Percentiles rank a stretch among this genome's conserved stretches.
These are phyloP conservation scores for Acanthochlamys bracteata DNA, from an alignment of 106 monocot genomes.

Conservation along the genomic window DNA sequence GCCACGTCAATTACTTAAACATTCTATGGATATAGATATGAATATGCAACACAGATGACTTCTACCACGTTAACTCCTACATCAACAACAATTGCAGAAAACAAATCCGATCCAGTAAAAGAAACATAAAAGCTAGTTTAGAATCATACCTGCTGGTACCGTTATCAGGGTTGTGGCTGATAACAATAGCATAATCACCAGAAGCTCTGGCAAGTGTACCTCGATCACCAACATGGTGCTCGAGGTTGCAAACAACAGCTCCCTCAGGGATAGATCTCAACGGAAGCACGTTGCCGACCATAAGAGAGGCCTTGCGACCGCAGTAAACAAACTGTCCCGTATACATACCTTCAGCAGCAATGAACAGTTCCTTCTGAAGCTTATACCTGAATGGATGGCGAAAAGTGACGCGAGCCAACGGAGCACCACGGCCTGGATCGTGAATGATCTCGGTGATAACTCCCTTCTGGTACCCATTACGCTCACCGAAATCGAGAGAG, in stretches of 20 bases:
- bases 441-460: slow-evolving; percentile 20
- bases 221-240: slow-evolving; percentile 19
- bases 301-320: slow-evolving; percentile 9
- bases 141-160: slow-evolving; percentile 14
- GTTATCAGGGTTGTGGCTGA: slow-evolving; percentile 20
- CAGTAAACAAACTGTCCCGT: slow-evolving; percentile 20
- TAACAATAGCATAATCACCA: slow-evolving; percentile 25
- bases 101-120: not conserved
- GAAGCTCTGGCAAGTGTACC: slow-evolving; percentile 16
- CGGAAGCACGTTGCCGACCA: slow-evolving; percentile 31
- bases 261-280: slow-evolving; percentile 24
- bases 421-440: slow-evolving; percentile 16
- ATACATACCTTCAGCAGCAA: slow-evolving; percentile 18
- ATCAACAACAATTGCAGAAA: not conserved
- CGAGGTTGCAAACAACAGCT: slow-evolving; percentile 24
- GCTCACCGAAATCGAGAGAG: slow-evolving; percentile 13
- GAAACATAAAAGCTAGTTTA: not conserved
- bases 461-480: slow-evolving; percentile 18
- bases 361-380: slow-evolving; percentile 23
- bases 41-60: too few relatives aligned
- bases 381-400: slow-evolving; percentile 13
- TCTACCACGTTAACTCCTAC: too few relatives aligned
- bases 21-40: too few relatives aligned
- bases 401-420: slow-evolving; percentile 8
- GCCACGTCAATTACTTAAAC: too few relatives aligned